Conservation (phyloP, 1,284 basidiomycete species). For the Rhizopogon hawkerae region DNA sequence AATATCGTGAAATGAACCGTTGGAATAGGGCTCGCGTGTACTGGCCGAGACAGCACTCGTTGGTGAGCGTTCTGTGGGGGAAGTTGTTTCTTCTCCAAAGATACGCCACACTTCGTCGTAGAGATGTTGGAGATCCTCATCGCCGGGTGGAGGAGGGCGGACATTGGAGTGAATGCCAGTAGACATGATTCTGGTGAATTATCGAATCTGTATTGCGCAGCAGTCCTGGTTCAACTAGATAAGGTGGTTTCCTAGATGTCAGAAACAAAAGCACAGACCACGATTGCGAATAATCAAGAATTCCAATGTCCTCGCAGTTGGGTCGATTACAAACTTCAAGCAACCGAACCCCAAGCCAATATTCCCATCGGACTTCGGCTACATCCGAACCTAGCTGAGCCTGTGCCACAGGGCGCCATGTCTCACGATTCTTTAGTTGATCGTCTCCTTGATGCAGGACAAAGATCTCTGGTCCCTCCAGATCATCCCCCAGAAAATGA, state of each 20-base stretch:
- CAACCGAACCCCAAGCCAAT: background rate
- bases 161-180: constrained; percentile 21
- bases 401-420: too few relatives aligned
- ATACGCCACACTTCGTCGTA: constrained; percentile 66
- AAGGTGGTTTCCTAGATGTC: background rate
- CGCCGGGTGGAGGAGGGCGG: constrained; percentile 38
- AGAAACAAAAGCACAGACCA: background rate
- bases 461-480: too few relatives aligned
- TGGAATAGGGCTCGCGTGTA: constrained; percentile 16
- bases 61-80: constrained; percentile 19
- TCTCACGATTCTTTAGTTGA: too few relatives aligned
- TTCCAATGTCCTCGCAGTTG: too few relatives aligned
- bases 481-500: too few relatives aligned
- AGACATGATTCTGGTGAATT: constrained; percentile 20
- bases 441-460: too few relatives aligned
- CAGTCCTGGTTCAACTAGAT: background rate
- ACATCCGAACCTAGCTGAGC: background rate
- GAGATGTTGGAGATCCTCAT: constrained; percentile 60
- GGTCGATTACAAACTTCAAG: too few relatives aligned
- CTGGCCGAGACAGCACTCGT: constrained; percentile 10
- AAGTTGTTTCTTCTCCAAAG: constrained; percentile 40
- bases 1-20: constrained; percentile 17
- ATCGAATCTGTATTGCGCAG: constrained; percentile 1
- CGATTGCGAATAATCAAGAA: background rate
- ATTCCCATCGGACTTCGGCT: background rate